Evolutionary conservation across 768 basidiomycete genomes (phyloP).

Genomic region (Tricholoma flavovirens): DNA sequence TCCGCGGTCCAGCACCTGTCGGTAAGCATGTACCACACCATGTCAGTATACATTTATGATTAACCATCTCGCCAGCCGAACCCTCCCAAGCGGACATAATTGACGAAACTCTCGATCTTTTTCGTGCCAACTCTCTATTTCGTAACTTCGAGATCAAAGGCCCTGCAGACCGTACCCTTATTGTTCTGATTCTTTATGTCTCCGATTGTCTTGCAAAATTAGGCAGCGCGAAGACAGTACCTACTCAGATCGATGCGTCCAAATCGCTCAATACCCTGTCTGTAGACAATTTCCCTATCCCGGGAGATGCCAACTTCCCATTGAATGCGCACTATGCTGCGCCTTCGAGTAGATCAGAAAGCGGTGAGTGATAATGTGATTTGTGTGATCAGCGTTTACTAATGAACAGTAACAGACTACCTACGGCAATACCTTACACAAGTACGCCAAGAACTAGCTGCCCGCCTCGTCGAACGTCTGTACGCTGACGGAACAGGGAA

Average conservation of each 20-base stretch:
- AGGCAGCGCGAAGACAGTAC: slow-evolving; percentile 60
- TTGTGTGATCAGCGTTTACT: not conserved
- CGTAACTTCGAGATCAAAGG: slow-evolving; percentile 99
- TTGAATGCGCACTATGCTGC: slow-evolving; percentile 88
- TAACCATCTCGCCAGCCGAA: slow-evolving; percentile 51
- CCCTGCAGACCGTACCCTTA: slow-evolving; percentile 90
- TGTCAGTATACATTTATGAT: slow-evolving; percentile 5
- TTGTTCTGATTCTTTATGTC: slow-evolving; percentile 95
- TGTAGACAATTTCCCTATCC: slow-evolving; percentile 89
- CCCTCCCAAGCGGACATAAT: slow-evolving; percentile 79
- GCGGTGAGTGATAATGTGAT: slow-evolving; percentile 45
- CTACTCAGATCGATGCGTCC: slow-evolving; percentile 76
- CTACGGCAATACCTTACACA: slow-evolving; percentile 90
- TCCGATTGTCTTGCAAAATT: slow-evolving; percentile 96
- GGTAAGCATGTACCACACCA: slow-evolving; percentile 36
- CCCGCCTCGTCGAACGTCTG: slow-evolving; percentile 78
- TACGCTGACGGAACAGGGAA: slow-evolving; percentile 92
- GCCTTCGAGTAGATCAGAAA: slow-evolving; percentile 70
- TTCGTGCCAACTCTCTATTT: slow-evolving; percentile 98
- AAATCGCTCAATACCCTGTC: slow-evolving; percentile 89
- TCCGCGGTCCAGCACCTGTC: slow-evolving; percentile 87
- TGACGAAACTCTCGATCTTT: slow-evolving; percentile 93
- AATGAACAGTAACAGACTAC: slow-evolving; percentile 50
- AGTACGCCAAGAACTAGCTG: slow-evolving; percentile 86
- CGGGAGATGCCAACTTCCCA: slow-evolving; percentile 93